Evolutionary conservation across 768 basidiomycete species (phyloP).

Genomic region (Pholiota conissans): DNA sequence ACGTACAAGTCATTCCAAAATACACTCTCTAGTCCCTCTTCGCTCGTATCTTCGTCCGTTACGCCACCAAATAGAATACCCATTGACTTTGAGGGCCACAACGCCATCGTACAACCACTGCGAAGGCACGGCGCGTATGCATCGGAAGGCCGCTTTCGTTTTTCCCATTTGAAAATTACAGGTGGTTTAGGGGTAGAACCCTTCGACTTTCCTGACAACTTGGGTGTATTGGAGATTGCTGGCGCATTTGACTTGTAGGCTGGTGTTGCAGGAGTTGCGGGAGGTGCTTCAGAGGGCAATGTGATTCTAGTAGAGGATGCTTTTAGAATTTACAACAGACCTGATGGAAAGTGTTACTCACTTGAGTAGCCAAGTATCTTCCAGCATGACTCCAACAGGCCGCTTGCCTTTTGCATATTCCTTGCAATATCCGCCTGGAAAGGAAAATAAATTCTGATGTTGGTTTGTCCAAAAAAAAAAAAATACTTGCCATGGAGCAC

Average conservation of each 20-base stretch:
- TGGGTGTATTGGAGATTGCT: conserved; percentile 1
- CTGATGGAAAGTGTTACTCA: conserved; percentile 29
- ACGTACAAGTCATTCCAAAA: conserved; percentile 87
- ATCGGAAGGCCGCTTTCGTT: conserved; percentile 67
- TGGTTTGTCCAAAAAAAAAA: not conserved
- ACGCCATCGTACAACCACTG: conserved; percentile 85
- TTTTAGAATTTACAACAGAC: not conserved
- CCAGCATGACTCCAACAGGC: conserved; percentile 82
- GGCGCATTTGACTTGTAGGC: conserved; percentile 12
- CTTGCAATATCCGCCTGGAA: conserved; percentile 84
- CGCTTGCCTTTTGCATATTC: conserved; percentile 86
- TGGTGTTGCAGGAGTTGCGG: conserved; percentile 13
- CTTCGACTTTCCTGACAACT: conserved; percentile 29
- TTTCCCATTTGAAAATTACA: conserved; percentile 77
- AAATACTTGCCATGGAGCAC: conserved; percentile 65
- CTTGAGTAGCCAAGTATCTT: conserved; percentile 89
- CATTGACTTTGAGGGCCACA: conserved; percentile 67
- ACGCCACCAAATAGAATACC: conserved; percentile 88
- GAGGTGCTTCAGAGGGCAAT: conserved; percentile 18
- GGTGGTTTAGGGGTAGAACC: conserved; percentile 33
- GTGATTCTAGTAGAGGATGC: conserved; percentile 15
- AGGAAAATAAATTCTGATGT: not conserved
- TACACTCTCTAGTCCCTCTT: conserved; percentile 80
- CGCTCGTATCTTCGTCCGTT: conserved; percentile 80
- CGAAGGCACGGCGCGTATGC: conserved; percentile 72